A percentile compares a stretch with the other conserved stretches of the same genome.
phyloP scores from a whole-genome alignment of 2,329 filamentous ascomycete genomes.

The Clarireedia homoeocarpa region DNA sequence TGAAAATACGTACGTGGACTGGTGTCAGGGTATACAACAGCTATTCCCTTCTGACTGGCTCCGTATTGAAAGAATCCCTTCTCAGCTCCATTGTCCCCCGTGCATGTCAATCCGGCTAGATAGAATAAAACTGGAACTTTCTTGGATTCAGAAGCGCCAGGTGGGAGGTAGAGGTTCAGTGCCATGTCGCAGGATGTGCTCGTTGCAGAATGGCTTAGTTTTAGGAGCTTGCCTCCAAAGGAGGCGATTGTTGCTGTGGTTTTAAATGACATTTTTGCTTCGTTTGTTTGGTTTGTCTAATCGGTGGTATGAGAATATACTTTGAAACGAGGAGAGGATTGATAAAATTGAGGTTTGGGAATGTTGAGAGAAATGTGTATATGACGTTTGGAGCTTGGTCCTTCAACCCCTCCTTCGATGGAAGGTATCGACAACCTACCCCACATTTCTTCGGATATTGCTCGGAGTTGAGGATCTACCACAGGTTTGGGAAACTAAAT shows the following conservation, averaged over 20 bases:
- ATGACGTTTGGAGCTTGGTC: conserved; percentile 22
- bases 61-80: conserved; percentile 87
- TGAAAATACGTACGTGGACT: conserved; percentile 59
- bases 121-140: conserved; percentile 85
- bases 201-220: conserved; percentile 78
- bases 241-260: conserved; percentile 83
- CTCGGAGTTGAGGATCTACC: neutral
- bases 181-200: conserved; percentile 82
- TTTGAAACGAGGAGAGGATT: neutral
- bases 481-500: neutral
- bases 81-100: conserved; percentile 75
- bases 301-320: neutral
- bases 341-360: neutral
- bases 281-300: neutral
- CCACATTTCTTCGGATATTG: conserved; percentile 8
- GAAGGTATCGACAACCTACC: neutral
- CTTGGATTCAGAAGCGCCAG: conserved; percentile 45
- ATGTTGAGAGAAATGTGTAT: neutral
- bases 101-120: conserved; percentile 90
- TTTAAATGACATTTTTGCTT: conserved; percentile 66
- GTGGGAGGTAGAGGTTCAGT: conserved; percentile 86
- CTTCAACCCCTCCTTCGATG: conserved; percentile 19
- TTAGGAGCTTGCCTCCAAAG: conserved; percentile 91
- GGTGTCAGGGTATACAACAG: conserved; percentile 92
- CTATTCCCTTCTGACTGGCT: conserved; percentile 73